Percentiles rank a stretch among this genome's conserved stretches.
Evolutionary conservation across 768 basidiomycete genomes (phyloP).

Genomic region (Leccinum obscurum): DNA sequence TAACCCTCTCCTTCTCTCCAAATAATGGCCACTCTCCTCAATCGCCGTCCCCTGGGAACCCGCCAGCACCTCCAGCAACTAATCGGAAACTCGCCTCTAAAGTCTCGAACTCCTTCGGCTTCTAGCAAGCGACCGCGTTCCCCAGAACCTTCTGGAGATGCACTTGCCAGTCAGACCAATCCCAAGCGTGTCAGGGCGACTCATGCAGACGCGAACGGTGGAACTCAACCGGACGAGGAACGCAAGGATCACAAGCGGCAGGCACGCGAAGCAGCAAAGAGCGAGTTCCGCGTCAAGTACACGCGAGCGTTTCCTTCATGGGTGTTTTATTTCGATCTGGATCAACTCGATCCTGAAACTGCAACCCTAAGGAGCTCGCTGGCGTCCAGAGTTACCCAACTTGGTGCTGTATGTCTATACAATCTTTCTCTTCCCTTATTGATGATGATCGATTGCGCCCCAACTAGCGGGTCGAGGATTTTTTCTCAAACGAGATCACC

Average conservation of each 20-base stretch:
- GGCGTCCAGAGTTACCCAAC: constrained; percentile 55
- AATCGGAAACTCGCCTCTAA: constrained; percentile 36
- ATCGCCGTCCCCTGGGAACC: constrained; percentile 49
- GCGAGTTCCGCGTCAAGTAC: constrained; percentile 84
- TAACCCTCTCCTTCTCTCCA: background rate
- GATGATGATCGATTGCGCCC: constrained; percentile 5
- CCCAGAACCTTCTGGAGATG: constrained; percentile 45
- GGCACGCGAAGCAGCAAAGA: constrained; percentile 56
- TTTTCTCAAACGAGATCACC: constrained; percentile 84
- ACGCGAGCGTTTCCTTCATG: constrained; percentile 80
- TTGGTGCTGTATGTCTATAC: constrained; percentile 71
- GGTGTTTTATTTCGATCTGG: constrained; percentile 83
- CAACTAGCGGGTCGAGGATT: constrained; percentile 75
- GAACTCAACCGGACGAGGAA: constrained; percentile 34
- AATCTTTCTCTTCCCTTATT: background rate
- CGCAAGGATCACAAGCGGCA: constrained; percentile 48
- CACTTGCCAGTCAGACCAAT: constrained; percentile 19
- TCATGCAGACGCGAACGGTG: constrained; percentile 20
- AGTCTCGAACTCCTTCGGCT: constrained; percentile 34
- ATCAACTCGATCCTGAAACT: constrained; percentile 40
- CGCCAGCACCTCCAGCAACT: constrained; percentile 41
- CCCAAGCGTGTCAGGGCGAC: constrained; percentile 48
- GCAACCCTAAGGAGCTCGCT: constrained; percentile 42
- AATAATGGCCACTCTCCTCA: constrained; percentile 44
- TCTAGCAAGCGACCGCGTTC: constrained; percentile 50